phyloP scores from a whole-genome alignment of 192 early-diverging fungal genomes.

The Podila horticola region DNA sequence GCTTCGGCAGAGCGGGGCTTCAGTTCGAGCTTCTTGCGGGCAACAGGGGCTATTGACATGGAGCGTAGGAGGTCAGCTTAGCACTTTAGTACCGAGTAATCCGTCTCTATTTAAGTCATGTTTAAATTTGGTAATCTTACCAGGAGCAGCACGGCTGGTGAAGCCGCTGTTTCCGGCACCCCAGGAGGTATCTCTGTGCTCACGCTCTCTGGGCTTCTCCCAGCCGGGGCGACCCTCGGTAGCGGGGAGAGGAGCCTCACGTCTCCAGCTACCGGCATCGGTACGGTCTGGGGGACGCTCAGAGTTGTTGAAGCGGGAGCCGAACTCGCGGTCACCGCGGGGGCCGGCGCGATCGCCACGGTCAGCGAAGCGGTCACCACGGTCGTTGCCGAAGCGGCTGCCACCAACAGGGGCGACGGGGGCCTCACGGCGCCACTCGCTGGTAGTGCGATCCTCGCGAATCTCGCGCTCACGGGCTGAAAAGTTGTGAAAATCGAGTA shows the following conservation, averaged over 20 bases:
- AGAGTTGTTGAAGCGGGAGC: conserved; percentile 41
- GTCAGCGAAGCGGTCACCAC: conserved; percentile 50
- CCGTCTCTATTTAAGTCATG: background rate
- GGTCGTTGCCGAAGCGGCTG: conserved; percentile 53
- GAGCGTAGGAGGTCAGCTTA: background rate
- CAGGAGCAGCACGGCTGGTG: conserved; percentile 28
- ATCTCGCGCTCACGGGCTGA: conserved; percentile 63
- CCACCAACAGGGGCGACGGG: conserved; percentile 49
- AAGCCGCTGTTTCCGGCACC: conserved; percentile 46
- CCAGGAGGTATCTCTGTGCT: conserved; percentile 58
- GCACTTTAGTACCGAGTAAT: background rate
- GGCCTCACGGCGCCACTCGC: conserved; percentile 66
- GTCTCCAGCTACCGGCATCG: conserved; percentile 48
- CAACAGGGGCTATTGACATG: conserved; percentile 33
- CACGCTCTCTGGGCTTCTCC: conserved; percentile 51
- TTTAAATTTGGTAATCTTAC: conserved; percentile 10
- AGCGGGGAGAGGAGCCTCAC: conserved; percentile 37
- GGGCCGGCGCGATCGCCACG: conserved; percentile 35
- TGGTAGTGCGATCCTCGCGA: conserved; percentile 67
- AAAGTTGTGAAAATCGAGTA: background rate
- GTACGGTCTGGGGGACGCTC: conserved; percentile 52
- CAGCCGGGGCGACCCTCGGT: conserved; percentile 46
- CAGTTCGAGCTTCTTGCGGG: conserved; percentile 62
- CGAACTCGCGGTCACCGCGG: conserved; percentile 37
- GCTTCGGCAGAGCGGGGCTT: conserved; percentile 59